Conservation (phyloP, 768 basidiomycete species). For the Phylloporus arenicola region DNA sequence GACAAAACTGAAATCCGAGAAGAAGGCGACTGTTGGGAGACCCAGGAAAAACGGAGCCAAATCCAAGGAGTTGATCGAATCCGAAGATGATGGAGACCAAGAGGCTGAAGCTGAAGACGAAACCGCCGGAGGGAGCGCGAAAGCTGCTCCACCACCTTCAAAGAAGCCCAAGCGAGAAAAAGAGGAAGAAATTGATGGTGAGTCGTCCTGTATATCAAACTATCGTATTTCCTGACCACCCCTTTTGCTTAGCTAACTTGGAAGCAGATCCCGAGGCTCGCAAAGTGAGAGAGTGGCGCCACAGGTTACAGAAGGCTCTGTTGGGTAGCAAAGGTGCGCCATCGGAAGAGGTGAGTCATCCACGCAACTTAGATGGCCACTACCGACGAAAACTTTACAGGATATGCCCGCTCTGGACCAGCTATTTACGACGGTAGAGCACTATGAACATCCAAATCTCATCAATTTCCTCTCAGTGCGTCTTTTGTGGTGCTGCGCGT, state of each 20-base stretch:
- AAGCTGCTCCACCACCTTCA: constrained; percentile 53
- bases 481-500: constrained; percentile 4
- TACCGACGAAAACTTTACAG: constrained; percentile 34
- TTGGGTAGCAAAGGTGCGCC: constrained; percentile 60
- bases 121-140: constrained; percentile 47
- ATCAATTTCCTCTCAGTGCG: constrained; percentile 66
- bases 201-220: constrained; percentile 21
- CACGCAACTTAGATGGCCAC: background rate
- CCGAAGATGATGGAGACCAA: constrained; percentile 54
- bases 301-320: constrained; percentile 86
- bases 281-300: constrained; percentile 88
- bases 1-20: constrained; percentile 42
- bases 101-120: constrained; percentile 42
- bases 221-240: constrained; percentile 5
- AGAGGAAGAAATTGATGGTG: constrained; percentile 58
- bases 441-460: constrained; percentile 64
- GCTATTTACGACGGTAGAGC: constrained; percentile 72
- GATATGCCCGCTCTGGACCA: constrained; percentile 72
- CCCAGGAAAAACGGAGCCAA: constrained; percentile 55
- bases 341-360: constrained; percentile 52
- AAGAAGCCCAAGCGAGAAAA: constrained; percentile 61
- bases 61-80: constrained; percentile 60
- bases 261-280: constrained; percentile 55
- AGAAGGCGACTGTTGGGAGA: constrained; percentile 28
- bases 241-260: constrained; percentile 33